Evolutionary conservation across 2,329 filamentous ascomycete species (phyloP), one percentile per base, ranked within the genome.

Genomic region (Aspergillus sp.): DNA sequence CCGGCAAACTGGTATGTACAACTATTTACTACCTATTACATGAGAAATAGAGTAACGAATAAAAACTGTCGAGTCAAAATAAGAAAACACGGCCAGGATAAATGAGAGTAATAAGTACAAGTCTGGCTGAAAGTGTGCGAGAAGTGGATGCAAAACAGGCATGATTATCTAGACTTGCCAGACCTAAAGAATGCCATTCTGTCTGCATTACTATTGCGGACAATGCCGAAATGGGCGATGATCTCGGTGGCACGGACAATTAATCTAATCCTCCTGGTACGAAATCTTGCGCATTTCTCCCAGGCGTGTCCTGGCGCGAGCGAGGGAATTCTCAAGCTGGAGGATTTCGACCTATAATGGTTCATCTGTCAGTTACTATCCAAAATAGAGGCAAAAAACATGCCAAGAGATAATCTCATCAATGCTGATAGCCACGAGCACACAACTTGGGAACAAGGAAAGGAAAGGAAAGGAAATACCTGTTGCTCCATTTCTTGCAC

Each of bases 401-500:
- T 15, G 9, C 17, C 6, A 41, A 35, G 6, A 21, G 15, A 35
- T 6, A 21, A 12, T 21, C 9, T 31, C 27, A 11, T 31, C 8
- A 9, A 11, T 11, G 27, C 27, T 6, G 40, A 23, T n/a, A 6
- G n/a, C 31, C 25, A 6, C 6, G 39, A 44, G 4, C 17, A 37
- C 15, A 50, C 6, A 35, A 37, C n/a, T 15, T 25, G 27, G 40
- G 27, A 56, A 39, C 17, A 15, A 21, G 27, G 40, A 31, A 56
- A 14, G 43, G 50, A n/a, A 35, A 62, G 48, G 43, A 44, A 37
- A 57, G 27, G 49, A 45, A 55, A 50, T 82, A 96, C 93, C 90
- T 99, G 95, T 73, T 99, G 95, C 80, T 99, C 95, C 95, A 99
- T 99, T 80, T 99, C 93, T 68, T 89, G 85, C 52, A 97, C 92